Evolutionary conservation across 2,329 filamentous ascomycete species (phyloP).

Genomic region (Botrytis elliptica): DNA sequence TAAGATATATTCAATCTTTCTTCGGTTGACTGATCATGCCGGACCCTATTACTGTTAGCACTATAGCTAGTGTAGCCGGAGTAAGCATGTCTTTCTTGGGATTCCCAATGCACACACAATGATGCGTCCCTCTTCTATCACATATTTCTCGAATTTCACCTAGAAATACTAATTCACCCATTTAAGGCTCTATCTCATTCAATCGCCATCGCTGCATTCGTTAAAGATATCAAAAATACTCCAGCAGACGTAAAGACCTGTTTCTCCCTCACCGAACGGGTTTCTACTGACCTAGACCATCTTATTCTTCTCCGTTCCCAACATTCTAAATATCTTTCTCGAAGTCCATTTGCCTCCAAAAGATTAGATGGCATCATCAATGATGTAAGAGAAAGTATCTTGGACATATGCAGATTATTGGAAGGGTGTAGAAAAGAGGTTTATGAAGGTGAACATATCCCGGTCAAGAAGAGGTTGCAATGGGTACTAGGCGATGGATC

Average conservation of each 20-base stretch:
- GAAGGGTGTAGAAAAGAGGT: conserved; percentile 10
- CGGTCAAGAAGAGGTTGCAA: background rate
- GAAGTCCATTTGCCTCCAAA: background rate
- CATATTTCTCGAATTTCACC: background rate
- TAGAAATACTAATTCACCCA: background rate
- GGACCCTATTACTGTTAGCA: background rate
- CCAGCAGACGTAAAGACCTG: conserved; percentile 15
- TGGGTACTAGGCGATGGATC: conserved; percentile 18
- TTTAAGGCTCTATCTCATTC: background rate
- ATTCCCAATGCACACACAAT: background rate
- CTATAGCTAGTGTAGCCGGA: background rate
- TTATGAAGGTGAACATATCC: background rate
- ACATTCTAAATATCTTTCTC: background rate
- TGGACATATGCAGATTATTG: background rate
- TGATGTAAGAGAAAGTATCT: background rate
- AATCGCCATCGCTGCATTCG: conserved; percentile 2
- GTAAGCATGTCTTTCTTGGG: background rate
- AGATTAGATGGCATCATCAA: background rate
- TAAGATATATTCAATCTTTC: background rate
- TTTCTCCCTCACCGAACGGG: background rate
- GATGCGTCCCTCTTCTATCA: background rate
- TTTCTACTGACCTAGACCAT: background rate
- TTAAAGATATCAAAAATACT: conserved; percentile 12
- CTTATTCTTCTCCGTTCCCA: conserved; percentile 4
- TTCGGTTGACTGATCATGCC: background rate